A percentile compares a stretch with the other conserved stretches of the same genome.
Evolutionary conservation across 2,329 filamentous ascomycete genomes (phyloP).

Genomic region (Colletotrichum australisinense): DNA sequence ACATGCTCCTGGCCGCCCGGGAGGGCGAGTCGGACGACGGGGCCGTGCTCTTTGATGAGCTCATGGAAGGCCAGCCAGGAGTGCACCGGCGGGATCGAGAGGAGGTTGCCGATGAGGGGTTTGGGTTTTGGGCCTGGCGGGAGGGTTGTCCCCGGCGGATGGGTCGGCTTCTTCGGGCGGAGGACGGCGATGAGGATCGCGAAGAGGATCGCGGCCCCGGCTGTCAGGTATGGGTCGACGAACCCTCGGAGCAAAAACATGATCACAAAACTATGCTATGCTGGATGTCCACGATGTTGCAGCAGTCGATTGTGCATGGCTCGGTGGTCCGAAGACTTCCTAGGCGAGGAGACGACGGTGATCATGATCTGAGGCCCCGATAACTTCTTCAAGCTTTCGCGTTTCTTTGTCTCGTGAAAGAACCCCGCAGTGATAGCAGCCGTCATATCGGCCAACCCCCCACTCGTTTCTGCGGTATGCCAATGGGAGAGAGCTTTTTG

Average conservation of each 20-base stretch:
- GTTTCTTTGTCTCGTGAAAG: constrained; percentile 13
- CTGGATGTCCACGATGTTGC: neutral
- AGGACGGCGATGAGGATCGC: constrained; percentile 6
- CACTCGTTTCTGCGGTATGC: constrained; percentile 1
- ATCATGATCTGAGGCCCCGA: neutral
- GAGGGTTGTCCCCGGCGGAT: constrained; percentile 25
- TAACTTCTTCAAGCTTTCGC: neutral
- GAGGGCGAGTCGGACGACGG: constrained; percentile 56
- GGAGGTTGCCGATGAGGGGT: constrained; percentile 46
- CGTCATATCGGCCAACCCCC: constrained; percentile 2
- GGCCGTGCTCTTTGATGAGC: constrained; percentile 49
- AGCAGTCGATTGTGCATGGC: neutral
- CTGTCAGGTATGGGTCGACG: constrained; percentile 16
- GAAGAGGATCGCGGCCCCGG: constrained; percentile 3
- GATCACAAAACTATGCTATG: neutral
- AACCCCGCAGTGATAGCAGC: constrained; percentile 12
- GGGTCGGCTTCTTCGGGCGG: neutral
- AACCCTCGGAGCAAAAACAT: neutral
- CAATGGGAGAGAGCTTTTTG: neutral
- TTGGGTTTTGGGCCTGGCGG: constrained; percentile 29
- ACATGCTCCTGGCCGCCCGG: constrained; percentile 49
- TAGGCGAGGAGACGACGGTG: neutral
- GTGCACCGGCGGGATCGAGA: constrained; percentile 47
- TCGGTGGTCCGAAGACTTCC: neutral
- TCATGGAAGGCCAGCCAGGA: constrained; percentile 54